Base-by-base conservation (phyloP, 441 rosid species). In the Biscutella laevigata region DNA sequence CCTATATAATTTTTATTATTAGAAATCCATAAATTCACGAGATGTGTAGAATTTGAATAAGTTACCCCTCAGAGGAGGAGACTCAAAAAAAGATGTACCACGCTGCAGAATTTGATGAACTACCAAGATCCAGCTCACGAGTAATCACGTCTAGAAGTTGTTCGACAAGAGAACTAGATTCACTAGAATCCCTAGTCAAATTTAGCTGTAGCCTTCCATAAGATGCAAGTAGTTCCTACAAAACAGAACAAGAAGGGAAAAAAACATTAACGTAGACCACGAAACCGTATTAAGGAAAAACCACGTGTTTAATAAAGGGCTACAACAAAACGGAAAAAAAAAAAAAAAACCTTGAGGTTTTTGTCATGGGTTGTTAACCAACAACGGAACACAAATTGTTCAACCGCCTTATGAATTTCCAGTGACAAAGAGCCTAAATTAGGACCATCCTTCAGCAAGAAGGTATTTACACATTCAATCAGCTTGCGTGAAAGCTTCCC, bases 401-500 rank as follows among this genome's bases (percentile, higher is more conserved):
- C 77, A 50, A 73, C 57, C 6, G 95, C 77, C 63, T 72, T 72
- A 55, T 86, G 95, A 70, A 94, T 78, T 72, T 84, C 83, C 69
- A 83, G 53, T 39, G 83, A 71, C 44, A 65, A 68, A 64, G 68
- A 57, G 21, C 87, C 89, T 70, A 88, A 71, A 72, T 88, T 88
- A 20, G 95, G 94, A 53, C 99, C 97, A 68, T 89, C 90, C 71
- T 78, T 84, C 53, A 83, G 73, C 79, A 94, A 74, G 72, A 72
- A 83, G 3, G 74, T 70, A 59, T 89, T 94, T 42, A 88, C 57
- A 63, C 99, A 88, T 73, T 89, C 97, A 17, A 89, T 70, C 66
- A 89, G 94, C 77, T 89, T 94, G 62, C 94, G 90, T 62, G 94
- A 78, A 36, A 80, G 73, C 78, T 86, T 89, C 12, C 94, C 92